These are phyloP conservation scores for Fonsecaea erecta DNA, from an alignment of 2,329 filamentous ascomycete species.

Conservation along the genomic window DNA sequence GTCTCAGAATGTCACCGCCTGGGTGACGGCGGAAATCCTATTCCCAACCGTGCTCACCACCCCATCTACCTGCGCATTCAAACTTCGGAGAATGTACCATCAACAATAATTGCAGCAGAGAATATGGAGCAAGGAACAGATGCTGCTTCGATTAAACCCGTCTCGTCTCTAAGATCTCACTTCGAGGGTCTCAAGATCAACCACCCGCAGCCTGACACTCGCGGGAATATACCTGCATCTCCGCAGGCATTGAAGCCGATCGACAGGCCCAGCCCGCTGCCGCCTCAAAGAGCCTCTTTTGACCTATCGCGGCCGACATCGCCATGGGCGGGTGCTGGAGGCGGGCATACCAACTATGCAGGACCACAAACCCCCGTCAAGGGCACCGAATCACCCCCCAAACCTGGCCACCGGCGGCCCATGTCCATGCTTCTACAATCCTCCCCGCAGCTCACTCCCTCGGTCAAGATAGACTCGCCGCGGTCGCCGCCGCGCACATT, in stretches of 20 bases:
- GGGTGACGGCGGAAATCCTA: slow-evolving; percentile 7
- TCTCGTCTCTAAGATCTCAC: slow-evolving; percentile 55
- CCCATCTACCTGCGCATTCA: background rate
- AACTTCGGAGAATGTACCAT: slow-evolving; percentile 5
- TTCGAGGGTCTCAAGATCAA: slow-evolving; percentile 53
- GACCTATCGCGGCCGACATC: slow-evolving; percentile 49
- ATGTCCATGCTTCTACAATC: slow-evolving; percentile 51
- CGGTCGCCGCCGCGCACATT: slow-evolving; percentile 47
- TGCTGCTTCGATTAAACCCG: slow-evolving; percentile 44
- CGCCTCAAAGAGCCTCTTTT: slow-evolving; percentile 47
- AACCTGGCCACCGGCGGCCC: slow-evolving; percentile 63
- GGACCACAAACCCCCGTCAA: slow-evolving; percentile 36
- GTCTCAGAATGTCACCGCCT: slow-evolving; percentile 11
- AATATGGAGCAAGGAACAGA: slow-evolving; percentile 33
- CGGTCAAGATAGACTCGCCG: slow-evolving; percentile 51
- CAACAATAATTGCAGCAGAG: slow-evolving; percentile 27
- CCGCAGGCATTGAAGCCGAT: slow-evolving; percentile 40
- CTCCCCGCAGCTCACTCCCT: slow-evolving; percentile 49
- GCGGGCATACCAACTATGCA: slow-evolving; percentile 35
- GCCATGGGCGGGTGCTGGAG: slow-evolving; percentile 43
- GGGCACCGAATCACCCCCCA: slow-evolving; percentile 56
- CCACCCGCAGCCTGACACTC: slow-evolving; percentile 19
- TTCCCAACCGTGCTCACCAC: background rate
- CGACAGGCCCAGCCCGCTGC: slow-evolving; percentile 40
- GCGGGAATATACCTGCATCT: slow-evolving; percentile 37